Base-by-base conservation (phyloP, 345 rosid species). In the Salix purpurea region DNA sequence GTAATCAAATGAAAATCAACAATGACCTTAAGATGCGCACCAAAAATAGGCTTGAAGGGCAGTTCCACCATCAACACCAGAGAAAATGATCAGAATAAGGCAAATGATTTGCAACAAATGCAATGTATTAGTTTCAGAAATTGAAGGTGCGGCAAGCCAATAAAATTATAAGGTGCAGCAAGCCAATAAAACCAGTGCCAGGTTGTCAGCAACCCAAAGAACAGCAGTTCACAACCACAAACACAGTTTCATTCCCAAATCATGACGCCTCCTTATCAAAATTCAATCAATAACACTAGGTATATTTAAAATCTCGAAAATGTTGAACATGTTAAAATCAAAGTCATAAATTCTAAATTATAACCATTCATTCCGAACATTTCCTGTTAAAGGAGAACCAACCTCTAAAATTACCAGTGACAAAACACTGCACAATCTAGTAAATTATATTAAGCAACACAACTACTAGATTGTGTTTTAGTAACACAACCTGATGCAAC, bases 1-100 rank as follows among this genome's bases (percentile, higher is more conserved):
- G 61, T 81, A 83, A 76, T 71, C 39, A n/a, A 72, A 67, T 6
- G 69, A 61, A 62, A 61, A 16, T 11, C 3, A 14, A 36, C 7
- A 58, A 69, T 24, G 24, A 37, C 21, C 50, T 46, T 23, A 58
- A 5, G 40, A 61, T 5, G 12, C 8, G 32, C 16, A 77, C 50
- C 50, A 44, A 37, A 15, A 15, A 50, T 48, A 7, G 46, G 10
- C 15, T 48, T 2, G 8, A 11, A 16, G 6, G 19, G 10, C 54
- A 28, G 65, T 69, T 24, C 15, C 24, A 76, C 26, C 54, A 52
- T 77, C 24, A 11, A 61, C 7, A 32, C 24, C 62, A 58, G 62
- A 58, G 62, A 58, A 13, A 40, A 39, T 64, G 54, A 28, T 10
- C 30, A 6, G 48, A 74, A 50, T 11, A 42, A 65, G 32, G 28